phyloP scores from a whole-genome alignment of 23 red algal species.

The Gracilaria domingensis region DNA sequence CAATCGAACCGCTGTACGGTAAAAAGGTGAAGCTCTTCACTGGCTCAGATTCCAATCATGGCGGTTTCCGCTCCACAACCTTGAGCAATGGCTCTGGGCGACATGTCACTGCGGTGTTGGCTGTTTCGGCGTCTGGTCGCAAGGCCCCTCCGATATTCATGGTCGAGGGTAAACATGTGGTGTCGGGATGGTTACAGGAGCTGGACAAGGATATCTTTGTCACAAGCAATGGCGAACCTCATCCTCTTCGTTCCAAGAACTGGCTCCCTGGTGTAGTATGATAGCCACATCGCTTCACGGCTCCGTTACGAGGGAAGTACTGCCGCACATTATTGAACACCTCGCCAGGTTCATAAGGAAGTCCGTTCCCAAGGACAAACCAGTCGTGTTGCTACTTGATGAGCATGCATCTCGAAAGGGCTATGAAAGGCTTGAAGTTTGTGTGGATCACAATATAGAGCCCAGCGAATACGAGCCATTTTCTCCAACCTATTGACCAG shows the following conservation, averaged over 20 bases:
- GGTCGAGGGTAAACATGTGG: background rate
- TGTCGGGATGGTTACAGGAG: background rate
- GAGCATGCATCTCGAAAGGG: constrained; percentile 3
- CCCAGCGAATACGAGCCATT: too few relatives aligned
- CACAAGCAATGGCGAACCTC: background rate
- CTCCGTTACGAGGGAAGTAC: background rate
- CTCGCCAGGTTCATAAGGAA: constrained; percentile 6
- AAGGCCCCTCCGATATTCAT: constrained; percentile 29
- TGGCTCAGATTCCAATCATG: background rate
- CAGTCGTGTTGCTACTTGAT: constrained; percentile 15
- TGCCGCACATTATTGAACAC: too few relatives aligned
- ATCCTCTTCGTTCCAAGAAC: too few relatives aligned
- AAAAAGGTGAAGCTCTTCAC: constrained; percentile 23
- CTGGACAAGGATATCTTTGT: too few relatives aligned
- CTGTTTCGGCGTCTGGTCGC: background rate
- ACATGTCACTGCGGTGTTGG: too few relatives aligned
- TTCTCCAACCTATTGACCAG: too few relatives aligned
- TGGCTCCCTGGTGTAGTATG: too few relatives aligned
- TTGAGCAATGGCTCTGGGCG: too few relatives aligned
- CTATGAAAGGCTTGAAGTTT: background rate
- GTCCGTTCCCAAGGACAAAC: constrained; percentile 13
- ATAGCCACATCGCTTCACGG: background rate
- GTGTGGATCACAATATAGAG: constrained; percentile 6
- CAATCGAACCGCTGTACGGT: background rate
- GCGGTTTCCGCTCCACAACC: background rate